phyloP scores from a whole-genome alignment of 2,329 filamentous ascomycete genomes.

The Diaporthe sp. region DNA sequence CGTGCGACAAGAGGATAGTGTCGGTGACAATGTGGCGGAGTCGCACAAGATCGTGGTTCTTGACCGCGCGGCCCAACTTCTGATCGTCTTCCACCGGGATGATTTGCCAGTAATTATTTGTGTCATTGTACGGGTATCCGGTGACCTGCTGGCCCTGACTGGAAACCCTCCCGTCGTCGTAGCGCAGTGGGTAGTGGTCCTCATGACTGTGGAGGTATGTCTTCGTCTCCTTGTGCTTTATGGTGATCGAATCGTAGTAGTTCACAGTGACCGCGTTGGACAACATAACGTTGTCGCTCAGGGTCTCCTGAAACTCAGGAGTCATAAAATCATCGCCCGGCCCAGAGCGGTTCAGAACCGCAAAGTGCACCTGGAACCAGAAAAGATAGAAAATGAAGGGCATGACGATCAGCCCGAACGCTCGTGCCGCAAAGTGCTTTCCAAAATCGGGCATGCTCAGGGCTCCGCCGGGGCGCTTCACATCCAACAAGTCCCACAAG shows the following conservation, averaged over 20 bases:
- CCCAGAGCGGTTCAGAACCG: constrained; percentile 87
- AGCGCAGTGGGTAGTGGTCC: constrained; percentile 91
- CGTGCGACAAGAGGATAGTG: constrained; percentile 89
- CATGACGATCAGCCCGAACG: constrained; percentile 87
- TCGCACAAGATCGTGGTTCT: constrained; percentile 87
- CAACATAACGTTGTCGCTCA: constrained; percentile 94
- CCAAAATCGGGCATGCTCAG: constrained; percentile 83
- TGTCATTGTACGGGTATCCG: constrained; percentile 97
- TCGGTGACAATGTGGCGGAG: constrained; percentile 90
- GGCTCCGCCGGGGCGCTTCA: constrained; percentile 87
- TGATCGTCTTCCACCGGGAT: constrained; percentile 76
- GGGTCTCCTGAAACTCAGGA: constrained; percentile 96
- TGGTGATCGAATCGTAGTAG: constrained; percentile 89
- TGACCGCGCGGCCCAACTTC: constrained; percentile 74
- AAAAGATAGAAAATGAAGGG: constrained; percentile 99
- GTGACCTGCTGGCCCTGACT: constrained; percentile 99
- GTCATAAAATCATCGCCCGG: constrained; percentile 99
- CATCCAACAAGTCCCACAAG: constrained; percentile 92
- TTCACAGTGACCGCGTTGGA: constrained; percentile 88
- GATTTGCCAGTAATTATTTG: constrained; percentile 98
- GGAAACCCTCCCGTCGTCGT: constrained; percentile 97
- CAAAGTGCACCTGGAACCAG: constrained; percentile 99
- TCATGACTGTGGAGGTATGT: constrained; percentile 94
- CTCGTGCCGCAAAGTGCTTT: constrained; percentile 91
- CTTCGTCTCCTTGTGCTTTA: constrained; percentile 98